Base-by-base conservation (phyloP, 768 basidiomycete species). In the Boletus subparvulus region DNA sequence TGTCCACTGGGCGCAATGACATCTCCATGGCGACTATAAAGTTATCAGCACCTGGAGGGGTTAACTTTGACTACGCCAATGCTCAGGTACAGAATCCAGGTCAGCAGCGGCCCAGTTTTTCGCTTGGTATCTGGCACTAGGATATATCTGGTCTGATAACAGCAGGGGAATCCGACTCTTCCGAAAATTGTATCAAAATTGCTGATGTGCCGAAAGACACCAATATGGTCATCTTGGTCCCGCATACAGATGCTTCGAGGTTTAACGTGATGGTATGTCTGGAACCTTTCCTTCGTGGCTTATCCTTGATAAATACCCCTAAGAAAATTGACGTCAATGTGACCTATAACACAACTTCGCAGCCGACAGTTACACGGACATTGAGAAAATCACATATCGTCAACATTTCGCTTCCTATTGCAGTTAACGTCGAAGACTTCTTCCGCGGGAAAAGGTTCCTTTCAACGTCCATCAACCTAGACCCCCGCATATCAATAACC, bases 381-480 rank as follows among this genome's bases (percentile, higher is more conserved):
- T 69, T 92, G 28, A 77, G 75, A 39, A 76, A 83, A 32, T 78
- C 81, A 13, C 80, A 82, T 55, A 71, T 78, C 3, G 76, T 95
- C 5, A 77, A 81, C 14, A 85, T 88, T 8, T 80, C 88, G 0
- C 77, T 98, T 4, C 95, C 96, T 0, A 78, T 99, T 43, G 84
- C 89, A 3, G 90, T 98, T 55, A 97, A 95, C 55, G 96, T 98
- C 0, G 91, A 98, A 72, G 97, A 99, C 69, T 95, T 93, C 72
- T 98, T 98, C 78, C 85, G 96, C 21, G 88, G 88, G 28, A 78
- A 83, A 54, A 86, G 85, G 96, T 94, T 37, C 7, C 13, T 33
- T 52, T 40, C 35, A 24, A 5, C 8, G 24, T 50, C 55, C 54
- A 26, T 52, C 40, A 21, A 47, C 36, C 44, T 32, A 55, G 47